phyloP scores from a whole-genome alignment of 148 eudicot genomes.

The Salicornia ramosissima region DNA sequence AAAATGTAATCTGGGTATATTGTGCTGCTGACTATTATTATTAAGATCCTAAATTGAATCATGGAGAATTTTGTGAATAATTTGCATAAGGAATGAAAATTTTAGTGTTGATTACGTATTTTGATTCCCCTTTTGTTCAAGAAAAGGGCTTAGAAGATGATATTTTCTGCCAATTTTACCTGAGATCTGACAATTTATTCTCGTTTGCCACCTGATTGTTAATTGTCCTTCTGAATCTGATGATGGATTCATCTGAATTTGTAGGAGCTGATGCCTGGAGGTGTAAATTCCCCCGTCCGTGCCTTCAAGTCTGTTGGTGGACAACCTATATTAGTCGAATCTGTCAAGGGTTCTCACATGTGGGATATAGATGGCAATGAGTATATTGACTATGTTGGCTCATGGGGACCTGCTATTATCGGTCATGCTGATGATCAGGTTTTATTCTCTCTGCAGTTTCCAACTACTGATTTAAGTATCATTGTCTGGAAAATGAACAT shows the following conservation, averaged over 20 bases:
- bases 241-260: conserved; percentile 9
- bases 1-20: no score
- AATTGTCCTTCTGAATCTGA: background rate
- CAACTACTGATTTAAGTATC: background rate
- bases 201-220: background rate
- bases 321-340: conserved; percentile 79
- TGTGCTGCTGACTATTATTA: no score
- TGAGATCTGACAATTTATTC: background rate
- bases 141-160: background rate
- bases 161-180: background rate
- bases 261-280: conserved; percentile 95
- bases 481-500: background rate
- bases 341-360: conserved; percentile 84
- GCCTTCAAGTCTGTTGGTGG: conserved; percentile 99
- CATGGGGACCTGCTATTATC: conserved; percentile 92
- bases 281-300: conserved; percentile 90
- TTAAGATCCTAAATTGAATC: background rate
- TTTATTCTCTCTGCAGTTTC: conserved; percentile 15
- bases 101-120: background rate
- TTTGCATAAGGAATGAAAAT: background rate
- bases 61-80: background rate
- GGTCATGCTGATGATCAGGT: conserved; percentile 94
- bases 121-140: background rate
- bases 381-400: conserved; percentile 94
- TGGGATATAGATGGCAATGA: conserved; percentile 96